Evolutionary conservation across 2,329 filamentous ascomycete species (phyloP).

Genomic region (Clarireedia homoeocarpa): DNA sequence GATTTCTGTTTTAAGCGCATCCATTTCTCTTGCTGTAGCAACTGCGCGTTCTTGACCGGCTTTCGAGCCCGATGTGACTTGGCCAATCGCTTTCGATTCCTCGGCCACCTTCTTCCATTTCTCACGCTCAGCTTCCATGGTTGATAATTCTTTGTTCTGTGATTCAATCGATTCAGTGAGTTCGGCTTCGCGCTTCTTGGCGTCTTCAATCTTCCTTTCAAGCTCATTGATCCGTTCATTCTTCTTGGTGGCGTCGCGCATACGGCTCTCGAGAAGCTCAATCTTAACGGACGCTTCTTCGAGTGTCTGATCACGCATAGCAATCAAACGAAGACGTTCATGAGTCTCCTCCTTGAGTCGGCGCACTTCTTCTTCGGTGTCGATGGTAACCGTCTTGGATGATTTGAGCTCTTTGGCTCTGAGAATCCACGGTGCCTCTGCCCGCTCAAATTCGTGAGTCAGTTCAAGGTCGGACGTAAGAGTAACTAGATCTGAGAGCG

Average conservation of each 20-base stretch:
- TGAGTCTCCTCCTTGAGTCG: slow-evolving; percentile 73
- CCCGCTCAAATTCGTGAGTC: slow-evolving; percentile 71
- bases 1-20: slow-evolving; percentile 62
- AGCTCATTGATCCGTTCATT: slow-evolving; percentile 60
- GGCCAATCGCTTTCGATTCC: slow-evolving; percentile 48
- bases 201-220: slow-evolving; percentile 49
- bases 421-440: slow-evolving; percentile 71
- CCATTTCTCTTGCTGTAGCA: slow-evolving; percentile 64
- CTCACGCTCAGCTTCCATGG: slow-evolving; percentile 57
- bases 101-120: slow-evolving; percentile 65
- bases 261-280: slow-evolving; percentile 80
- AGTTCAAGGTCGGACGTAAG: slow-evolving; percentile 64
- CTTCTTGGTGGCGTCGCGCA: slow-evolving; percentile 76
- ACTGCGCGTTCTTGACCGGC: slow-evolving; percentile 59
- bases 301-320: slow-evolving; percentile 70
- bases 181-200: slow-evolving; percentile 41
- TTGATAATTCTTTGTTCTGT: slow-evolving; percentile 58
- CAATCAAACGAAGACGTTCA: slow-evolving; percentile 64
- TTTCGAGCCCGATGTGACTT: slow-evolving; percentile 41
- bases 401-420: slow-evolving; percentile 74
- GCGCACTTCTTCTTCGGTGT: slow-evolving; percentile 78
- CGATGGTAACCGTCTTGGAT: slow-evolving; percentile 72
- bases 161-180: slow-evolving; percentile 58
- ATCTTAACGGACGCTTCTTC: slow-evolving; percentile 89
- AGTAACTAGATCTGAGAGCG: slow-evolving; percentile 62